These are phyloP conservation scores for Clarireedia sp. DNA, from an alignment of 2,329 filamentous ascomycete genomes.

Conservation along the genomic window DNA sequence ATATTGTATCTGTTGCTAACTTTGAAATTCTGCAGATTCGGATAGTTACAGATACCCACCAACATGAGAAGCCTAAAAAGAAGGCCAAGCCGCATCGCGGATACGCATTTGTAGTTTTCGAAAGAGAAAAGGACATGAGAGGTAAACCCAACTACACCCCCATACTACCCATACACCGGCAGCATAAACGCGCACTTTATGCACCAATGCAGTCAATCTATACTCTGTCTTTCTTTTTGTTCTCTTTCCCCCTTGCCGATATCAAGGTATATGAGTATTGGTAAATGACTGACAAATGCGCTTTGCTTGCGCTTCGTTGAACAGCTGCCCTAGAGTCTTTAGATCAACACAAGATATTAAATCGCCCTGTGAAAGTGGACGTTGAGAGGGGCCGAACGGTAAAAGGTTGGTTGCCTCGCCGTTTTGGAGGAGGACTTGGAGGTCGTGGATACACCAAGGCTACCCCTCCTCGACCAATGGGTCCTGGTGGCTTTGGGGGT, in stretches of 20 bases:
- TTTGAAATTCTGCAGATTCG: slow-evolving; percentile 55
- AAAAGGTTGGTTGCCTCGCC: slow-evolving; percentile 83
- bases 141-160: slow-evolving; percentile 57
- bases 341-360: slow-evolving; percentile 88
- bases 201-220: slow-evolving; percentile 36
- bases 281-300: slow-evolving; percentile 64
- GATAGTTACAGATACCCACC: slow-evolving; percentile 71
- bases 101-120: slow-evolving; percentile 95
- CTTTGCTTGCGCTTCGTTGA: slow-evolving; percentile 47
- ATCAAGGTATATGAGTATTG: slow-evolving; percentile 41
- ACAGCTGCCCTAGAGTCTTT: slow-evolving; percentile 80
- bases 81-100: slow-evolving; percentile 77
- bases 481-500: slow-evolving; percentile 51
- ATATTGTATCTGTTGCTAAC: slow-evolving; percentile 10
- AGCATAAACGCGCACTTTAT: slow-evolving; percentile 25
- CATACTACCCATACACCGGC: slow-evolving; percentile 26
- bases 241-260: slow-evolving; percentile 20
- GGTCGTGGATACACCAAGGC: slow-evolving; percentile 89
- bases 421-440: slow-evolving; percentile 85
- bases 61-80: slow-evolving; percentile 62
- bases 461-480: slow-evolving; percentile 61
- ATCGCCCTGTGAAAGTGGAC: slow-evolving; percentile 85
- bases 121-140: slow-evolving; percentile 98
- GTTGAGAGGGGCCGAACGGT: slow-evolving; percentile 94
- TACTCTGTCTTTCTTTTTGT: slow-evolving; percentile 32